These are phyloP conservation scores for Melastoma candidum DNA, from an alignment of 441 rosid genomes.

Conservation along the genomic window DNA sequence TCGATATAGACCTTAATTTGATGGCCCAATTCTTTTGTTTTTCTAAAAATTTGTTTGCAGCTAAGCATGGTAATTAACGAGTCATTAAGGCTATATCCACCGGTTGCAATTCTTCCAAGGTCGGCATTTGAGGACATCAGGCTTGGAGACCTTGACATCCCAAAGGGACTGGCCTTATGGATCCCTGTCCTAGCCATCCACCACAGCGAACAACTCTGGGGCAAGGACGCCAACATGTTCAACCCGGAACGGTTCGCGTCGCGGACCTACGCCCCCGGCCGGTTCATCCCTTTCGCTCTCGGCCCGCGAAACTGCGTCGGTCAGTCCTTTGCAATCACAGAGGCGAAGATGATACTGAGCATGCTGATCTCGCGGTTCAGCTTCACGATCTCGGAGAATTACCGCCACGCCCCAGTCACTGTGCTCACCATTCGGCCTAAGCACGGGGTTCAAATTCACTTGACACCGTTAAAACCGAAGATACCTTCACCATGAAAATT, in stretches of 20 bases:
- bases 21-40: no score
- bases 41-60: constrained; percentile 20
- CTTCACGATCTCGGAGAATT: constrained; percentile 52
- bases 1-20: no score
- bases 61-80: constrained; percentile 80
- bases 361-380: constrained; percentile 63
- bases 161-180: constrained; percentile 89
- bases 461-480: constrained; percentile 42
- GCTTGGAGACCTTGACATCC: constrained; percentile 64
- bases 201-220: constrained; percentile 82
- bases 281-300: constrained; percentile 83
- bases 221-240: constrained; percentile 74
- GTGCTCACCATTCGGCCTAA: constrained; percentile 85
- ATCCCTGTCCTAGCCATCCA: constrained; percentile 86
- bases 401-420: constrained; percentile 80
- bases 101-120: constrained; percentile 76
- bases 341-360: constrained; percentile 75
- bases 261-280: constrained; percentile 31
- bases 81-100: constrained; percentile 81
- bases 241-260: constrained; percentile 67
- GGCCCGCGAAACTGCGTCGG: constrained; percentile 90
- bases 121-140: constrained; percentile 83
- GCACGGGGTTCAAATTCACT: constrained; percentile 68
- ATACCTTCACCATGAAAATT: no score
- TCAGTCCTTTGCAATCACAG: constrained; percentile 87